Percentiles rank a stretch among this genome's conserved stretches.
Evolutionary conservation across 31 red algal genomes (phyloP).

Genomic region (Endocladia muricata): DNA sequence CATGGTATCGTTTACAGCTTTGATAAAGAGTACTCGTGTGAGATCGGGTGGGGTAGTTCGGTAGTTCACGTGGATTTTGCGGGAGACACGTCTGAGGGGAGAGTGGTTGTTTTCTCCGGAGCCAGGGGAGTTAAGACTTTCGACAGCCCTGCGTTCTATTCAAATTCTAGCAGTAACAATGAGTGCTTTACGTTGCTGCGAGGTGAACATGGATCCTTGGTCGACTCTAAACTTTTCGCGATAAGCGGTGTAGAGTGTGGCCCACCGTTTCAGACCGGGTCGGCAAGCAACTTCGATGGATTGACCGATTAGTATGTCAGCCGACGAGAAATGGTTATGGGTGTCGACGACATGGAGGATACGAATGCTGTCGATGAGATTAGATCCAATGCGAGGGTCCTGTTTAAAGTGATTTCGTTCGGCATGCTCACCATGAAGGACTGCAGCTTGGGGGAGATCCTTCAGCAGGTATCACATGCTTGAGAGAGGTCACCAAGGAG

Average conservation of each 20-base stretch:
- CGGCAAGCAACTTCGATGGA: neutral
- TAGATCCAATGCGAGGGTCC: neutral
- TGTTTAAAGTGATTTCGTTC: neutral
- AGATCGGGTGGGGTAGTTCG: neutral
- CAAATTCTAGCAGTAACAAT: neutral
- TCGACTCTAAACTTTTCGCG: neutral
- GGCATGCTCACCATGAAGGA: neutral
- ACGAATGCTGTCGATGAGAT: neutral
- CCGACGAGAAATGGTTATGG: neutral
- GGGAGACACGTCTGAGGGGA: constrained; percentile 10
- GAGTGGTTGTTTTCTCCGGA: constrained; percentile 19
- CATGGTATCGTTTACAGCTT: constrained; percentile 17
- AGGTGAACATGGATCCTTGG: neutral
- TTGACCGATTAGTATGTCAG: neutral
- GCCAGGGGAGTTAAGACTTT: constrained; percentile 26
- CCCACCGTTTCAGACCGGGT: neutral
- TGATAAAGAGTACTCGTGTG: neutral
- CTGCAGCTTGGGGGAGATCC: neutral
- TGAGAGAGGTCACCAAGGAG: neutral
- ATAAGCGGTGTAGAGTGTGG: neutral
- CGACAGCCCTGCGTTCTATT: neutral
- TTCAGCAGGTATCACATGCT: neutral
- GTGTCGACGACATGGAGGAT: neutral
- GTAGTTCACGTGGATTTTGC: neutral
- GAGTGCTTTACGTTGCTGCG: neutral